Percentiles rank a stretch among this genome's conserved stretches.
These are phyloP conservation scores for Oropetium thomaeum DNA, from an alignment of 176 grass and related monocot genomes.

Conservation along the genomic window DNA sequence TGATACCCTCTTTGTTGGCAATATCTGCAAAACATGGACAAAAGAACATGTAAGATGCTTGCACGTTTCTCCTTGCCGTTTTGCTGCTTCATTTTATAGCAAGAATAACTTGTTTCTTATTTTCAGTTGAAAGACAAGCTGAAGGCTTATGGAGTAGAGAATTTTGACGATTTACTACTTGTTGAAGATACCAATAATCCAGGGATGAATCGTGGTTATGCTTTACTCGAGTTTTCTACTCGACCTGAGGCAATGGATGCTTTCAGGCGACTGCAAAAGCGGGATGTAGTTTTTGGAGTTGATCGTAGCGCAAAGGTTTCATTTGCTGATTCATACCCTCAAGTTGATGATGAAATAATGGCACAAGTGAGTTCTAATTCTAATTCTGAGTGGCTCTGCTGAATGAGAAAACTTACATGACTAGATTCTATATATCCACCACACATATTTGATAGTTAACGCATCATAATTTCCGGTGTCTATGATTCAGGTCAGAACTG, in stretches of 20 bases:
- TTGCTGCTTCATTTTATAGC: constrained; percentile 10
- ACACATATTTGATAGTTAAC: neutral
- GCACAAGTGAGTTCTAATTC: constrained; percentile 60
- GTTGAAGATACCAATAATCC: constrained; percentile 75
- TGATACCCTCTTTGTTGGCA: constrained; percentile 91
- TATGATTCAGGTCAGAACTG: constrained; percentile 77
- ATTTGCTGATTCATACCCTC: constrained; percentile 83
- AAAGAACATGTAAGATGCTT: constrained; percentile 70
- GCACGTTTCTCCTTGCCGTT: constrained; percentile 10
- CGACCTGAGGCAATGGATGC: constrained; percentile 85
- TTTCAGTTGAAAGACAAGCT: constrained; percentile 85
- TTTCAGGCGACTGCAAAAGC: constrained; percentile 77
- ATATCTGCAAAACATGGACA: constrained; percentile 98
- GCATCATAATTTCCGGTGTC: constrained; percentile 33
- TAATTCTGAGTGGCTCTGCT: neutral
- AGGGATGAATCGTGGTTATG: constrained; percentile 91
- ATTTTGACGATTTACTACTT: constrained; percentile 76
- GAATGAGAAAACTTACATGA: neutral
- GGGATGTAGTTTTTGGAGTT: constrained; percentile 83
- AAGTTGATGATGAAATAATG: constrained; percentile 90
- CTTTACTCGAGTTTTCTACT: constrained; percentile 91
- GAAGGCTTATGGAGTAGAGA: constrained; percentile 81
- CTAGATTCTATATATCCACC: neutral
- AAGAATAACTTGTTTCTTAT: constrained; percentile 32
- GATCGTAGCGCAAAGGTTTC: constrained; percentile 91